These are phyloP conservation scores for Porcisia deanei DNA, from an alignment of 208 protist genomes.

Conservation along the genomic window DNA sequence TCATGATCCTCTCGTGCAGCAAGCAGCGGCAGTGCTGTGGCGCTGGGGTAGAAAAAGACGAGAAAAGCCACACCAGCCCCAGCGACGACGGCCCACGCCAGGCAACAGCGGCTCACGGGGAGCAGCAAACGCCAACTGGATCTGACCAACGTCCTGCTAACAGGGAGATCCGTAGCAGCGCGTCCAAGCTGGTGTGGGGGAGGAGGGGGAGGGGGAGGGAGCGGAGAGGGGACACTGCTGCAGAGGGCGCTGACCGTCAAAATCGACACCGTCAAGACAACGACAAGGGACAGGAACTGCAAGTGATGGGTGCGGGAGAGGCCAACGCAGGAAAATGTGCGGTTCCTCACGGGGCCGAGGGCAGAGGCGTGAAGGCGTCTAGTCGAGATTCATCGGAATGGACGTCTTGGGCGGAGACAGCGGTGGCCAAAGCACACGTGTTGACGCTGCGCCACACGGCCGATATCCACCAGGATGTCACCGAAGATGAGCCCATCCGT, in stretches of 20 bases:
- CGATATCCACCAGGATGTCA: not conserved
- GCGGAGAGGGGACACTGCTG: not conserved
- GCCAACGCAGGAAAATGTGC: not conserved
- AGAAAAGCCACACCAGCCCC: not conserved
- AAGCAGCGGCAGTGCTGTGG: conserved; percentile 15
- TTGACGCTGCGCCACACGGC: not conserved
- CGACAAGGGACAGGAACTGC: not conserved
- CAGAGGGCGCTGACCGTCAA: not conserved
- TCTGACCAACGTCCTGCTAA: not conserved
- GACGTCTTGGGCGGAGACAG: not conserved
- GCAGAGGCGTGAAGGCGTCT: not conserved
- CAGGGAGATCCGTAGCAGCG: not conserved
- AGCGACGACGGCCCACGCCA: not conserved
- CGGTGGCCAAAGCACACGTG: not conserved
- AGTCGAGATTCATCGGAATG: not conserved
- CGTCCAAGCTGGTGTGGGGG: too few relatives aligned
- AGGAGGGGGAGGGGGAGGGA: not conserved
- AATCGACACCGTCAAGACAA: not conserved
- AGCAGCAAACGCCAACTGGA: not conserved
- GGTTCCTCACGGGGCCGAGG: not conserved
- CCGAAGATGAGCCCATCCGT: not conserved
- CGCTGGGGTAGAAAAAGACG: not conserved
- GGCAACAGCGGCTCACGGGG: not conserved
- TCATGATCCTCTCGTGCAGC: conserved; percentile 39
- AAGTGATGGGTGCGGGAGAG: not conserved